Percentiles rank a stretch among this genome's conserved stretches.
phyloP scores from a whole-genome alignment of 1,139 yeast genomes.

The Protomyces inouyei region DNA sequence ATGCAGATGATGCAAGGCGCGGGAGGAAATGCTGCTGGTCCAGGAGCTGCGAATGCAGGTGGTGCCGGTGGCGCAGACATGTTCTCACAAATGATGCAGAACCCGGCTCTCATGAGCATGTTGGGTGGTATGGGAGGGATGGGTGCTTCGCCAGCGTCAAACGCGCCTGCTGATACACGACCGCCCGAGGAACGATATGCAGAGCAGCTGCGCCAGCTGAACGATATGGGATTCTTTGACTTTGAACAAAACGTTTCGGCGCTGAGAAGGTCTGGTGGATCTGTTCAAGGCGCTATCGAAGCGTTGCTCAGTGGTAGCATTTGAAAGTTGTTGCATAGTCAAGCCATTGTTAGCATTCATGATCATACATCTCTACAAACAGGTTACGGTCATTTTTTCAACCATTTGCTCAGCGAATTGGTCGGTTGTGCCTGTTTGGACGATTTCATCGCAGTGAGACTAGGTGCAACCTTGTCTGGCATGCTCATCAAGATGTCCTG shows the following conservation, averaged over 20 bases:
- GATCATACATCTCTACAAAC: no score
- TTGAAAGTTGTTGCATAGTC: not conserved
- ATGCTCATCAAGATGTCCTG: not conserved
- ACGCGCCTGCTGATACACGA: constrained; percentile 58
- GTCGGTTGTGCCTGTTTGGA: not conserved
- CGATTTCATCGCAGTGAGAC: not conserved
- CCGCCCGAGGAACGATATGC: constrained; percentile 97
- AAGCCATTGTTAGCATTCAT: not conserved
- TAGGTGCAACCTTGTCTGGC: not conserved
- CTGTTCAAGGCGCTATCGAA: constrained; percentile 95
- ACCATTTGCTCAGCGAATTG: not conserved
- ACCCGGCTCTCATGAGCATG: constrained; percentile 56
- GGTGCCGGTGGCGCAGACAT: constrained; percentile 2
- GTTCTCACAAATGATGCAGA: constrained; percentile 67
- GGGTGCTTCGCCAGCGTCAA: constrained; percentile 25
- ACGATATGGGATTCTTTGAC: constrained; percentile 94
- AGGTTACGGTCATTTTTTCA: not conserved
- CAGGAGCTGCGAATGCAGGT: not conserved
- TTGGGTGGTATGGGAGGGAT: constrained; percentile 43
- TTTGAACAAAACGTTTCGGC: constrained; percentile 90
- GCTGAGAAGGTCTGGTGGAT: constrained; percentile 89
- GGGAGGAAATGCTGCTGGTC: constrained; percentile 23
- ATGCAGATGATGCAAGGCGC: constrained; percentile 32
- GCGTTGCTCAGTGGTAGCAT: constrained; percentile 60
- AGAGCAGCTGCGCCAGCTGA: constrained; percentile 81